Evolutionary conservation across 768 basidiomycete genomes (phyloP), one percentile per base, ranked within the genome.

Genomic region (Cantharellus cinnabarinus): DNA sequence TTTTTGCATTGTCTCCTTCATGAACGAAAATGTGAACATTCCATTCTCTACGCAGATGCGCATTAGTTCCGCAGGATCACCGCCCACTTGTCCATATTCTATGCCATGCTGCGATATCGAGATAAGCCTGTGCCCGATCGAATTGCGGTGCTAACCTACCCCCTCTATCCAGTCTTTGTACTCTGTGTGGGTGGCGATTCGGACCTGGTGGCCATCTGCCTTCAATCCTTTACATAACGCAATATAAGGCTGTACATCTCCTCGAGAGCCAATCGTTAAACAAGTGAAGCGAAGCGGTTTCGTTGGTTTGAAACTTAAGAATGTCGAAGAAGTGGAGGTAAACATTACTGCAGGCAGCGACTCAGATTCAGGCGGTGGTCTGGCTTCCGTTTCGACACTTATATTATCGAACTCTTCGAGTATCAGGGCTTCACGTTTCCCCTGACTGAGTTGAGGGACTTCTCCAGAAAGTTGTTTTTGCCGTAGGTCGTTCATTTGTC

Each of bases 171-270:
- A 99, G 51, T 84, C 82, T 68, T 80, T 79, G 70, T 93, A 99
- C 70, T 98, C 95, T 34, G 82, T 85, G 64, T 99, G 94, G 4
- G 90, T 93, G 2, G 95, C 94, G 62, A 99, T 98, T 63, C 81
- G 81, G 60, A 82, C 83, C 48, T 72, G 77, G 70, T 99, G 94
- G 0, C 94, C 94, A 68, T 94, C 88, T 3, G 81, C 79, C 70
- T 88, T 82, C 35, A 94, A 71, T 0, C 90, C 93, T 69, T 93
- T 95, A 34, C 88, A 87, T 4, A 99, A 75, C 2, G 95, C 83
- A 65, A 99, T 98, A 67, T 98, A 99, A 5, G 94, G 94, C 69
- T 99, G 94, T 4, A 98, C 95, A 68, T 99, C 94, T 57, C 94
- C 94, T 56, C 94, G 78, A 29, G 89, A 91, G 3, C 94, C 94